A percentile compares a stretch with the other conserved stretches of the same genome.
These are phyloP conservation scores for Penicillium sp. DNA, from an alignment of 2,329 filamentous ascomycete species.

Conservation along the genomic window DNA sequence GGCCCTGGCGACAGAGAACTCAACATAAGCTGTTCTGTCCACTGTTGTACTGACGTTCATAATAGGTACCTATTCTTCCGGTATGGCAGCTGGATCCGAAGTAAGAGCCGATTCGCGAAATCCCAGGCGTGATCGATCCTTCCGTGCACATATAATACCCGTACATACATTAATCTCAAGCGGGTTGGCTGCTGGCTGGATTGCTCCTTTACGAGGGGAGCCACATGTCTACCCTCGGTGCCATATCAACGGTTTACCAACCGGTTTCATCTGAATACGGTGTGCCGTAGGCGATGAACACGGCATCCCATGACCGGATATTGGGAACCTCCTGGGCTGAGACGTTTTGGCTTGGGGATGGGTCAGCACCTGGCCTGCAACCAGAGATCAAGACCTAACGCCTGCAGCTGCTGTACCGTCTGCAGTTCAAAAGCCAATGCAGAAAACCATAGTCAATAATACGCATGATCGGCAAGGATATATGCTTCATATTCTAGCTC, in stretches of 20 bases:
- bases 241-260: constrained; percentile 5
- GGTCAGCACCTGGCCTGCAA: background rate
- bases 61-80: constrained; percentile 47
- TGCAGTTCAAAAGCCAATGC: constrained; percentile 18
- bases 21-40: background rate
- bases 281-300: background rate
- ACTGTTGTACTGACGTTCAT: constrained; percentile 4
- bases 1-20: background rate
- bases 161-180: constrained; percentile 3
- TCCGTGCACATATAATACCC: constrained; percentile 9
- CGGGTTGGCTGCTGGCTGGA: background rate
- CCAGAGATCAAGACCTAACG: constrained; percentile 3
- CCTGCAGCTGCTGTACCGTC: constrained; percentile 15
- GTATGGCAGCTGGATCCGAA: constrained; percentile 44
- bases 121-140: constrained; percentile 23
- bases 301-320: background rate
- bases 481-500: background rate
- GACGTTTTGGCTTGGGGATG: background rate
- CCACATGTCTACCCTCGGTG: constrained; percentile 7
- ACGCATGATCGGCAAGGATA: constrained; percentile 5
- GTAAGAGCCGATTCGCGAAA: constrained; percentile 42
- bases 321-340: background rate
- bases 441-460: constrained; percentile 7
- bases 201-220: constrained; percentile 1
- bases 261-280: background rate